Evolutionary conservation across 352 stramenopile species (phyloP), one percentile per base, ranked within the genome.

Genomic region (Pythium sp.): DNA sequence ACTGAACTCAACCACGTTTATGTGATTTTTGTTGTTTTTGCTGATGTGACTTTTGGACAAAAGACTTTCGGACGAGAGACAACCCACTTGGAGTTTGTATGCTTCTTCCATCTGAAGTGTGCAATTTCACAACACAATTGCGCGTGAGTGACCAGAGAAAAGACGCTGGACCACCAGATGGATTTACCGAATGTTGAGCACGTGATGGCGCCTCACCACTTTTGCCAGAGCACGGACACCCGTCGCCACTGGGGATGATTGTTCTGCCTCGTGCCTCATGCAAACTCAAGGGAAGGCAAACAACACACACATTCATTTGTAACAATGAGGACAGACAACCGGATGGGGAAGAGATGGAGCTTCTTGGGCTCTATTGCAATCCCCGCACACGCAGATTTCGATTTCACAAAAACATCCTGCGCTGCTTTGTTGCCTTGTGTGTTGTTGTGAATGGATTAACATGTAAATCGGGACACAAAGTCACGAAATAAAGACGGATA

Each of bases 101-200:
- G 30, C 30, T 18, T 34, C 30, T 26, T 46, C 14, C 38, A 20
- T 20, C 38, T 24, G 18, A 51, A 51, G 6, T 8, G 9, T 15
- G 41, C 41, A 49, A 49, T 49, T 24, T 22, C 18, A 51, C 43
- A 51, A 51, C 18, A 51, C 43, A 51, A 51, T 26, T 18, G 20
- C 4, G 11, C 1, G 20, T 12, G 32, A 24, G n/a, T 8, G 30
- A 8, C 24, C 56, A 62, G 32, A 62, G n/a, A 49, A 62, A 49
- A 32, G 30, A n/a, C 15, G 5, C 9, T 2, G 8, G 12, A 34
- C n/a, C 7, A 5, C 60, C 60, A 65, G 60, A 49, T 65, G 63
- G 63, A 56, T 43, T 62, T 43, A n/a, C 28, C 38, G 36, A 63
- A 53, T n/a, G n/a, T 63, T 63, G 34, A 53, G 36, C 26, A 62